Evolutionary conservation across 164 flowering plant species (phyloP), one percentile per base, ranked within the genome.

Genomic region (Echeveria elegans): DNA sequence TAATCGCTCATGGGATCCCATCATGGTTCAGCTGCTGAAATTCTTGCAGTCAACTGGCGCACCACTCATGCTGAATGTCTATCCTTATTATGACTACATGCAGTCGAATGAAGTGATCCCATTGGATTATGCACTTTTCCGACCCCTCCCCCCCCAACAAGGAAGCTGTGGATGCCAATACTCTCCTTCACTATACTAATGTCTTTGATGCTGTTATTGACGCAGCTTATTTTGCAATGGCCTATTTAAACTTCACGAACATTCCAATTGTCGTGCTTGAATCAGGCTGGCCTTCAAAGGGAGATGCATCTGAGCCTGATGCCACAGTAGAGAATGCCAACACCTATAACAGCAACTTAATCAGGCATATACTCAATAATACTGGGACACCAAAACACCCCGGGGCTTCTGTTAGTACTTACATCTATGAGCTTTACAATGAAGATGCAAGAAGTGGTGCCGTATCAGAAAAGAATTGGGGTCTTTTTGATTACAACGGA

Each of bases 201-300:
- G 85, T 85, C 64, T 89, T 89, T 74, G 92, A 89, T 72, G 88
- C 96, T 4, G 71, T 82, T 73, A 72, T 87, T 37, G 96, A 89
- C 73, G 96, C 96, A 26, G 80, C 88, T 8, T 87, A 89, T 69
- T 82, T 78, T 63, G 86, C 96, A 15, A 85, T 89, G 90, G 75
- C 77, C 11, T 76, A 64, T 62, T 71, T 89, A 0, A 89, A 89
- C 68, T 80, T 84, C 82, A 82, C 96, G 2, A 83, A 81, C 64
- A 78, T 87, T 50, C 88, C 88, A 4, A 74, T 89, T 50, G 34
- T 89, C 15, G 96, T 87, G 64, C 80, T 85, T 15, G 96, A 89
- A 72, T 71, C 96, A 0, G 92, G 92, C 23, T 87, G 96, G 96
- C 92, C 92, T 5, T 88, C 88, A 6, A 79, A 78, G 68, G 96